phyloP scores from a whole-genome alignment of 2,329 filamentous ascomycete genomes.

The Cordyceps farinosa region DNA sequence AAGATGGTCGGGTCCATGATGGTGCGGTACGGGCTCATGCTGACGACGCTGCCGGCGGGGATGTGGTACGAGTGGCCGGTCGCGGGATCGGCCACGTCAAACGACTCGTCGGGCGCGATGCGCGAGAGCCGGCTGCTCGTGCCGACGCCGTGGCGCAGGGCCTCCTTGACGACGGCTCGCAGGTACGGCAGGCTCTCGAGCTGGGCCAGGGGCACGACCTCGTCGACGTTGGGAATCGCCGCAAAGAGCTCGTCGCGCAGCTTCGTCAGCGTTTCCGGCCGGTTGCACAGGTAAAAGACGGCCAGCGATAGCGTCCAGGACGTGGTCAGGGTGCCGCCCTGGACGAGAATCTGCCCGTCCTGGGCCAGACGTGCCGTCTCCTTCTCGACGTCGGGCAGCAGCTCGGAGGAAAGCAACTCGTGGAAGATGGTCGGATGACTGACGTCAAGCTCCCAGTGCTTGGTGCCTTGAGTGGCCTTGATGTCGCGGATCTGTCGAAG shows the following conservation, averaged over 20 bases:
- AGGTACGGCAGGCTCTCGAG: conserved; percentile 42
- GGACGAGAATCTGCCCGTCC: conserved; percentile 37
- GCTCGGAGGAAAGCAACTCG: conserved; percentile 30
- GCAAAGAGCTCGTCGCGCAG: conserved; percentile 36
- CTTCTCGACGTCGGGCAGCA: conserved; percentile 34
- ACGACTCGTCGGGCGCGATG: conserved; percentile 38
- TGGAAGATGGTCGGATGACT: conserved; percentile 37
- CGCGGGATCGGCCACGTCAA: conserved; percentile 29
- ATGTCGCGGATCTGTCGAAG: conserved; percentile 35
- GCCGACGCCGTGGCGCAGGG: conserved; percentile 46
- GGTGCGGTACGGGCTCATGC: conserved; percentile 37
- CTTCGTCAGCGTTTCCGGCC: conserved; percentile 28
- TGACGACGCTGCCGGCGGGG: conserved; percentile 33
- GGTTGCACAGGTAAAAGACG: conserved; percentile 34
- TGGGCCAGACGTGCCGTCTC: conserved; percentile 32
- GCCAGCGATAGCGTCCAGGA: conserved; percentile 34
- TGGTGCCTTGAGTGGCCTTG: conserved; percentile 32
- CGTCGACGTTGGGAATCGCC: conserved; percentile 31
- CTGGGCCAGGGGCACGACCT: conserved; percentile 27
- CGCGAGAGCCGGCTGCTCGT: conserved; percentile 47
- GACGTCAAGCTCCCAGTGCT: conserved; percentile 32
- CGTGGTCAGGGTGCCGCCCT: conserved; percentile 41
- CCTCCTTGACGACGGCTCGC: conserved; percentile 49
- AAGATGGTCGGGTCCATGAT: conserved; percentile 34
- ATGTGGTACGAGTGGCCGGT: conserved; percentile 29